Evolutionary conservation across 768 basidiomycete species (phyloP), one percentile per base, ranked within the genome.

Genomic region (Boletus reticulatus): DNA sequence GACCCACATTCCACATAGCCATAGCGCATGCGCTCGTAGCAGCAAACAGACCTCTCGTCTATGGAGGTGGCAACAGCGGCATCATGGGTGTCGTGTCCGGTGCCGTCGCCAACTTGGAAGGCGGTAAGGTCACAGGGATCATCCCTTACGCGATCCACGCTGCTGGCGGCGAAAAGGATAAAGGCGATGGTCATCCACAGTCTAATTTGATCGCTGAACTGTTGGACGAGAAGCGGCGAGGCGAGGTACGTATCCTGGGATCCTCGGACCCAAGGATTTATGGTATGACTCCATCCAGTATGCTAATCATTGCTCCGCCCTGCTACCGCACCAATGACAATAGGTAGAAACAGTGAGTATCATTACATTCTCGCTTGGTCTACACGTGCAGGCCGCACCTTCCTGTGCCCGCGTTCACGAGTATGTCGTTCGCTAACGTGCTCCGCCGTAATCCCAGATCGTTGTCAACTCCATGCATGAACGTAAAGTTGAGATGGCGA

Each of bases 401-500:
- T 34, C 36, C 29, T 22, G 50, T 43, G 42, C n/a, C 52, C 36
- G 48, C 38, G 36, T 20, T 55, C 19, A 48, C 17, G 24, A 53
- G 32, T 45, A 52, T 45, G 34, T 44, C 41, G n/a, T 45, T 48
- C 19, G 48, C 57, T 65, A 19, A 65, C 56, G 27, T 38, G 19
- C 17, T 31, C 19, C n/a, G 6, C 29, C 49, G 37, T 48, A 37
- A 41, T 43, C n/a, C 57, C 48, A 88, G 84, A 76, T 92, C 50
- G 69, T 93, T 8, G 90, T 92, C 3, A 75, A 83, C 56, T 88
- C 88, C 0, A 94, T 93, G 89, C 90, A 92, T 59, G 85, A 94
- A 63, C 84, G 95, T 14, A 98, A 98, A 67, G 78, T 89, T 10
- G 85, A 89, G 68, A 97, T 98, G 94, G 94, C 95, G 0, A 82